Evolutionary conservation across 768 basidiomycete genomes (phyloP).

Genomic region (Crassisporium funariophilum): DNA sequence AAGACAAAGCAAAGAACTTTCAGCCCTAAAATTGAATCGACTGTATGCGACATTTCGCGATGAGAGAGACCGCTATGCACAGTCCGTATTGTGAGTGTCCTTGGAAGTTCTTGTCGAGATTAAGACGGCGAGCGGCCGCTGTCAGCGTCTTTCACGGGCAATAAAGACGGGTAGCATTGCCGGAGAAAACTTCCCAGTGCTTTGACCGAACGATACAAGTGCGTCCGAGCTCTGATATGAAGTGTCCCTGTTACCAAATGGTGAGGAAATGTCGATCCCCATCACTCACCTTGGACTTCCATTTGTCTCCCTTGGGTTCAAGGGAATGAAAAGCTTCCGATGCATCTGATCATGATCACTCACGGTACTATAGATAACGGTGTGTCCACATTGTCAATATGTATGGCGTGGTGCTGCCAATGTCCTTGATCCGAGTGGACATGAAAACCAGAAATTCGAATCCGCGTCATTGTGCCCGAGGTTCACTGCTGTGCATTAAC

Average conservation of each 20-base stretch:
- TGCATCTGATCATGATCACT: slow-evolving; percentile 11
- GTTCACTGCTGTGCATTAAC: no score
- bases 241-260: slow-evolving; percentile 7
- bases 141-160: no score
- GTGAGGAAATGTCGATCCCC: slow-evolving; percentile 9
- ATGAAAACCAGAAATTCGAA: background rate
- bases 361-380: slow-evolving; percentile 11
- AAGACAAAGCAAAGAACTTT: slow-evolving; percentile 7
- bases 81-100: no score
- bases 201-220: no score
- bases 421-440: slow-evolving; percentile 6
- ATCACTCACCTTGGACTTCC: no score
- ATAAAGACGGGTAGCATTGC: no score
- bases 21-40: slow-evolving; percentile 2
- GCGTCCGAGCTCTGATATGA: no score
- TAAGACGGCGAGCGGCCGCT: no score
- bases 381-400: slow-evolving; percentile 3
- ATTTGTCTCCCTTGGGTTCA: background rate
- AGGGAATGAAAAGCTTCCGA: slow-evolving; percentile 9
- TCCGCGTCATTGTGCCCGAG: background rate
- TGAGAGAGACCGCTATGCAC: no score
- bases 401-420: background rate
- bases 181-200: no score
- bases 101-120: no score
- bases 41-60: background rate